These are phyloP conservation scores for Penicillium subrubescens DNA, from an alignment of 495 filamentous ascomycete genomes.

Conservation along the genomic window DNA sequence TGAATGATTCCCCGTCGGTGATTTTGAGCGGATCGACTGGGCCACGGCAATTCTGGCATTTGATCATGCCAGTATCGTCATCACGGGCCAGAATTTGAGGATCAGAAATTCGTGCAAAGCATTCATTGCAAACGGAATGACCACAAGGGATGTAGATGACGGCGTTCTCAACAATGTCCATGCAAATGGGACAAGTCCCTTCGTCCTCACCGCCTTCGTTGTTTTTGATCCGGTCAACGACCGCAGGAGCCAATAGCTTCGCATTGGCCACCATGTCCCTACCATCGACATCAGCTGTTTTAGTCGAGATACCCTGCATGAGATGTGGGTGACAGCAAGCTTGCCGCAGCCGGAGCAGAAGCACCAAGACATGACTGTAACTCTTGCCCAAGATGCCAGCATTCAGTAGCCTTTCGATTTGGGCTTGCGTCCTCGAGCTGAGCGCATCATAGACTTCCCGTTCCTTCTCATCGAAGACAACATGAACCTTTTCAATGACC, in stretches of 20 bases:
- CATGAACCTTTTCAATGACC: slow-evolving; percentile 63
- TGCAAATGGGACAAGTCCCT: slow-evolving; percentile 71
- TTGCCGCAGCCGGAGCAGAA: slow-evolving; percentile 82
- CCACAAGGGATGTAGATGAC: slow-evolving; percentile 84
- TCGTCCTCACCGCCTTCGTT: slow-evolving; percentile 53
- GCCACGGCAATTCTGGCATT: slow-evolving; percentile 77
- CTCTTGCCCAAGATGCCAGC: slow-evolving; percentile 72
- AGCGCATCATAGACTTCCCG: slow-evolving; percentile 70
- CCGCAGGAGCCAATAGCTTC: slow-evolving; percentile 57
- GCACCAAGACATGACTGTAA: slow-evolving; percentile 81
- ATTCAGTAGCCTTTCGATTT: slow-evolving; percentile 78
- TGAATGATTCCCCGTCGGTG: slow-evolving; percentile 74
- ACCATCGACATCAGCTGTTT: slow-evolving; percentile 54
- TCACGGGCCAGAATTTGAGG: slow-evolving; percentile 60
- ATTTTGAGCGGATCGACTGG: slow-evolving; percentile 64
- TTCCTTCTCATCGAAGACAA: slow-evolving; percentile 76
- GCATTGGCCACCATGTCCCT: slow-evolving; percentile 71
- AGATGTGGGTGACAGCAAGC: slow-evolving; percentile 91
- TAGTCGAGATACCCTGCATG: slow-evolving; percentile 70
- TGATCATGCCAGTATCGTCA: slow-evolving; percentile 55
- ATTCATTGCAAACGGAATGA: slow-evolving; percentile 78
- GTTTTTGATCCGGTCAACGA: slow-evolving; percentile 68
- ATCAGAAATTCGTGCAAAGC: slow-evolving; percentile 73
- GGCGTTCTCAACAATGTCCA: slow-evolving; percentile 73
- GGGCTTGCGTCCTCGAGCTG: slow-evolving; percentile 63